phyloP scores from a whole-genome alignment of 768 basidiomycete genomes.

The Candolleomyces eurysporus region DNA sequence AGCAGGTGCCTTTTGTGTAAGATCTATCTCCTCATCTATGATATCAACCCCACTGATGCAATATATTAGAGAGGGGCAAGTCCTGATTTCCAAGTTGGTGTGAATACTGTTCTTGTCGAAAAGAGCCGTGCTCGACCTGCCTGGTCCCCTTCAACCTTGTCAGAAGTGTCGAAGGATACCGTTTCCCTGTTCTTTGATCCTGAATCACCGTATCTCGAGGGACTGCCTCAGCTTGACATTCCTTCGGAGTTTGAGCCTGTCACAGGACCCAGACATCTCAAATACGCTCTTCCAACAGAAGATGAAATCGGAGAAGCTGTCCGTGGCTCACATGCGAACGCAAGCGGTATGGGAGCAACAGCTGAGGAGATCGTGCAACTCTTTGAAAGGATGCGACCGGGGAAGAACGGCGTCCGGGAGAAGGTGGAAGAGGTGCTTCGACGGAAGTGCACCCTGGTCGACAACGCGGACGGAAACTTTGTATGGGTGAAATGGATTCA shows the following conservation, averaged over 20 bases:
- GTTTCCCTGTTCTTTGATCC: conserved; percentile 65
- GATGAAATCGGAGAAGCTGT: conserved; percentile 66
- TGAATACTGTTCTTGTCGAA: conserved; percentile 59
- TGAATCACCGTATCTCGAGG: conserved; percentile 45
- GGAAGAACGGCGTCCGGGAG: conserved; percentile 63
- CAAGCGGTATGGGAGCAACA: conserved; percentile 60
- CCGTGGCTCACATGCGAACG: conserved; percentile 57
- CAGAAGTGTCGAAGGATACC: conserved; percentile 59
- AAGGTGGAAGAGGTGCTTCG: conserved; percentile 77
- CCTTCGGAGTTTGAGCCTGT: conserved; percentile 34
- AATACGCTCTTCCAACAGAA: conserved; percentile 74
- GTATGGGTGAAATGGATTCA: conserved; percentile 65
- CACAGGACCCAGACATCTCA: conserved; percentile 12
- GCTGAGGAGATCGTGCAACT: conserved; percentile 61
- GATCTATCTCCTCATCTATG: conserved; percentile 29
- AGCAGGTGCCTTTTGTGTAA: conserved; percentile 86
- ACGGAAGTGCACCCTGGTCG: conserved; percentile 62
- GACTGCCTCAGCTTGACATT: conserved; percentile 43
- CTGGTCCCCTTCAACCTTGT: conserved; percentile 69
- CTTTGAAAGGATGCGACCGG: conserved; percentile 45
- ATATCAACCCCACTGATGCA: conserved; percentile 14
- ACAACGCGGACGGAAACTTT: conserved; percentile 57
- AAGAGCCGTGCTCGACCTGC: conserved; percentile 49
- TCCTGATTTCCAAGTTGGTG: conserved; percentile 82
- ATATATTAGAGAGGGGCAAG: conserved; percentile 63